phyloP scores from a whole-genome alignment of 139 green algal genomes.

The Chlorella sp. region DNA sequence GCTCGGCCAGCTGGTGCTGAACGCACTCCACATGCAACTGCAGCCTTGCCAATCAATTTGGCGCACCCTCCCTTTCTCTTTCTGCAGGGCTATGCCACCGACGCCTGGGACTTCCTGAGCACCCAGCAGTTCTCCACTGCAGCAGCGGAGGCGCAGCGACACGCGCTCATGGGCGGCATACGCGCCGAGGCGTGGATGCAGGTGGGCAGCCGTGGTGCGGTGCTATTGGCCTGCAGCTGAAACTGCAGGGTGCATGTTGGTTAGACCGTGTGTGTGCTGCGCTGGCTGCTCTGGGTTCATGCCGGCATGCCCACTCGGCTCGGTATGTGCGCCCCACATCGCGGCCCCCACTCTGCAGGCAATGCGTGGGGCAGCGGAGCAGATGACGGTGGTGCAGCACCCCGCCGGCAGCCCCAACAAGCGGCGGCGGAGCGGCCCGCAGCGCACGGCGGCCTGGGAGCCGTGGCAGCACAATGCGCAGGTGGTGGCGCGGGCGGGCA shows the following conservation, averaged over 20 bases:
- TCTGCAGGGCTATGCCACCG: neutral
- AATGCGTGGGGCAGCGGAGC: constrained; percentile 2
- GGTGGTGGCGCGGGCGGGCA: neutral
- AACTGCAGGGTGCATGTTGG: neutral
- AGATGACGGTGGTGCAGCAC: neutral
- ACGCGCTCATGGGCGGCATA: neutral
- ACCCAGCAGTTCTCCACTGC: neutral
- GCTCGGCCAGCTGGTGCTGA: neutral
- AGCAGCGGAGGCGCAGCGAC: neutral
- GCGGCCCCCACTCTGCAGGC: neutral
- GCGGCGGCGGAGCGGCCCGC: neutral
- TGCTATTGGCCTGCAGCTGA: neutral
- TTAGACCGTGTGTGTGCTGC: neutral
- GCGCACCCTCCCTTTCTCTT: neutral
- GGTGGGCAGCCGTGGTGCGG: neutral
- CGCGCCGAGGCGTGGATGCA: neutral
- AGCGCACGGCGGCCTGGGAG: neutral
- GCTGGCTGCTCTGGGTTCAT: neutral
- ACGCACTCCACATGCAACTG: neutral
- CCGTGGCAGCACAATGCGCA: constrained; percentile 25
- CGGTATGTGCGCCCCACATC: no score
- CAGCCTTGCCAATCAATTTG: neutral
- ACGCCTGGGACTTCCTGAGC: constrained; percentile 22
- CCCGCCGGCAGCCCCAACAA: constrained; percentile 6
- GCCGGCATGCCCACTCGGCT: no score